Conservation (phyloP, 2,329 filamentous ascomycete genomes). For the Ilyonectria sp. region DNA sequence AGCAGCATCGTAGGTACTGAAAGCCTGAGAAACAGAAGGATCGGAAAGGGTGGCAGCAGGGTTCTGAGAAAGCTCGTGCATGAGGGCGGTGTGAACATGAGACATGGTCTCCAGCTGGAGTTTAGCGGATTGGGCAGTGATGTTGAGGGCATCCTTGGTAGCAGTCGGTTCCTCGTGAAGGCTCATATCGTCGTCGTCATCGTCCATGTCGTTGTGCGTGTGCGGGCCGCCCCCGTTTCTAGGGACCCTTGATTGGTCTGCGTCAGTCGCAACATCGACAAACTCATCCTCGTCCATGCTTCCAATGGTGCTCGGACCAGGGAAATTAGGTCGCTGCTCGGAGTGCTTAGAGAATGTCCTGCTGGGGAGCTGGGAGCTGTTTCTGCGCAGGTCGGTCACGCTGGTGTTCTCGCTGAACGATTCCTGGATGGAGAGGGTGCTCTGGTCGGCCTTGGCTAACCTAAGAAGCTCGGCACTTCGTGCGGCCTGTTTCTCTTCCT, state of each 20-base stretch:
- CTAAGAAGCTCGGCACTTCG: conserved; percentile 82
- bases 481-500: conserved; percentile 84
- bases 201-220: conserved; percentile 68
- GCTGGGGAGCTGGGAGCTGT: conserved; percentile 61
- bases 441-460: conserved; percentile 85
- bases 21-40: conserved; percentile 80
- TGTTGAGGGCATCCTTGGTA: conserved; percentile 95
- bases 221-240: conserved; percentile 51
- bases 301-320: conserved; percentile 61
- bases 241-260: conserved; percentile 56
- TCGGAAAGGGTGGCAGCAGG: conserved; percentile 83
- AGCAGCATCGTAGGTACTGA: conserved; percentile 89
- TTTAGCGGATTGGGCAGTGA: conserved; percentile 95
- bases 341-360: conserved; percentile 48
- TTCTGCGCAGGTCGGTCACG: conserved; percentile 61
- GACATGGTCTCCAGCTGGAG: conserved; percentile 92
- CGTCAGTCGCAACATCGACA: conserved; percentile 63
- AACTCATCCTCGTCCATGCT: conserved; percentile 69
- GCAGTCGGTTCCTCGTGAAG: conserved; percentile 80
- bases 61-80: conserved; percentile 76
- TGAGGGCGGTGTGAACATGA: conserved; percentile 86
- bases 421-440: conserved; percentile 63
- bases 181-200: conserved; percentile 84
- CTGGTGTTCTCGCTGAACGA: conserved; percentile 68
- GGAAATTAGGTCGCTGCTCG: conserved; percentile 54